phyloP scores from a whole-genome alignment of 139 green algal genomes.

The Spirogloea muscicola region DNA sequence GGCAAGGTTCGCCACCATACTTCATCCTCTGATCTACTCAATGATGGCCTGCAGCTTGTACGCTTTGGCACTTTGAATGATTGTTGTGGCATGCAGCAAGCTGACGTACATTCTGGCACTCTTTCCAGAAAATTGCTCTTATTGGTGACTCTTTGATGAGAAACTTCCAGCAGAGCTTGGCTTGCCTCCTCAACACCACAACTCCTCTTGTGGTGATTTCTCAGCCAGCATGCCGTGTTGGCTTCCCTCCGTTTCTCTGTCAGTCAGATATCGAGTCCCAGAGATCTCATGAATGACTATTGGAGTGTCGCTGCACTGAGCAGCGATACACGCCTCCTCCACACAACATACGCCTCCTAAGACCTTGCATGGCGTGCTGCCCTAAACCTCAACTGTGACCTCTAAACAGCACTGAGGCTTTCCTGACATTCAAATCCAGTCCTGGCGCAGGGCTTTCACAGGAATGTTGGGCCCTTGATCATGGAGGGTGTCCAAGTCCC shows the following conservation, averaged over 20 bases:
- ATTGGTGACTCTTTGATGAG: constrained; percentile 24
- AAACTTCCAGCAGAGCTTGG: constrained; percentile 13
- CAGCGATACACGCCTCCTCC: too few relatives aligned
- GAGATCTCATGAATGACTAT: background rate
- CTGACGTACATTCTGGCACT: background rate
- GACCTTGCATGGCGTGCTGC: background rate
- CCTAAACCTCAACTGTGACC: background rate
- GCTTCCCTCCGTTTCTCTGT: background rate
- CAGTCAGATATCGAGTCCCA: background rate
- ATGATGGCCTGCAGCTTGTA: background rate
- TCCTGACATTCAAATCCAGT: background rate
- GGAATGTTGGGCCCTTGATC: background rate
- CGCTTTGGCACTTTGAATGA: background rate
- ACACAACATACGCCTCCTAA: too few relatives aligned
- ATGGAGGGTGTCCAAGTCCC: background rate
- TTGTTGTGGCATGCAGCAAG: background rate
- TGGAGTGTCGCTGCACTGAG: background rate
- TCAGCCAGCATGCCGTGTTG: background rate
- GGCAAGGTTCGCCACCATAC: background rate
- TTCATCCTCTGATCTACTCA: background rate
- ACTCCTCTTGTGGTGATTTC: background rate
- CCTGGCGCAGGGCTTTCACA: background rate
- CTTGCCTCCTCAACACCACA: constrained; percentile 1
- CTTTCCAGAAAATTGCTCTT: constrained; percentile 7
- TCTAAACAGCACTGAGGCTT: background rate